Evolutionary conservation across 192 early-diverging fungal genomes (phyloP).

Genomic region (Coemansia sp.): DNA sequence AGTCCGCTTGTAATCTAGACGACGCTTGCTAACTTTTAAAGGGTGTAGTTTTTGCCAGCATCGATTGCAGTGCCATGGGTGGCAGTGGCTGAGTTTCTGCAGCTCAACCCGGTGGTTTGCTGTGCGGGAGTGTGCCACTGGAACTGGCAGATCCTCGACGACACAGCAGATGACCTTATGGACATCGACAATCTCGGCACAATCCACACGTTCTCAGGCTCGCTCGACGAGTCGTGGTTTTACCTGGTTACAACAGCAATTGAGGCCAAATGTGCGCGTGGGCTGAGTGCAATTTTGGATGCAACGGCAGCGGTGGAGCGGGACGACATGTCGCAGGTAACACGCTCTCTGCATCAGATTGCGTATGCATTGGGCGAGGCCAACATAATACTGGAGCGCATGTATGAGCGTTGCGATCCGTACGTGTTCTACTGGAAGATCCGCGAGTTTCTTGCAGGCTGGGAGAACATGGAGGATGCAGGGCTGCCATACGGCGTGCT

Average conservation of each 20-base stretch:
- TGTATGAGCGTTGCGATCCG: constrained; percentile 95
- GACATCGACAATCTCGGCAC: constrained; percentile 76
- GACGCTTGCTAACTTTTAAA: neutral
- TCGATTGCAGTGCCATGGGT: constrained; percentile 85
- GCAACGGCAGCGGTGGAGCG: constrained; percentile 63
- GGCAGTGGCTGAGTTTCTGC: constrained; percentile 66
- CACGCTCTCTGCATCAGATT: constrained; percentile 57
- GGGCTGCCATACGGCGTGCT: constrained; percentile 85
- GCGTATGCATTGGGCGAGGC: constrained; percentile 55
- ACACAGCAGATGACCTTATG: constrained; percentile 64
- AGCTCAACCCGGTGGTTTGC: constrained; percentile 83
- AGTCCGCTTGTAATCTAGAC: too few species aligned
- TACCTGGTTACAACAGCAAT: constrained; percentile 89
- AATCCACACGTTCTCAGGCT: constrained; percentile 81
- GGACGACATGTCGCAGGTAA: constrained; percentile 54
- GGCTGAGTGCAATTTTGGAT: constrained; percentile 65
- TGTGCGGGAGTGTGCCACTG: constrained; percentile 86
- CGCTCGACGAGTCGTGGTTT: constrained; percentile 95
- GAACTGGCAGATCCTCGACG: constrained; percentile 89
- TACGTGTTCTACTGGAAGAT: constrained; percentile 95
- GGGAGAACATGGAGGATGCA: constrained; percentile 87
- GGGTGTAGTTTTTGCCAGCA: constrained; percentile 63
- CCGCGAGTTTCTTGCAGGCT: constrained; percentile 85
- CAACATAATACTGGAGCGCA: constrained; percentile 61
- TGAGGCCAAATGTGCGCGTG: constrained; percentile 75